These are phyloP conservation scores for Penicillium macrosclerotiorum DNA, from an alignment of 495 filamentous ascomycete species.

Conservation along the genomic window DNA sequence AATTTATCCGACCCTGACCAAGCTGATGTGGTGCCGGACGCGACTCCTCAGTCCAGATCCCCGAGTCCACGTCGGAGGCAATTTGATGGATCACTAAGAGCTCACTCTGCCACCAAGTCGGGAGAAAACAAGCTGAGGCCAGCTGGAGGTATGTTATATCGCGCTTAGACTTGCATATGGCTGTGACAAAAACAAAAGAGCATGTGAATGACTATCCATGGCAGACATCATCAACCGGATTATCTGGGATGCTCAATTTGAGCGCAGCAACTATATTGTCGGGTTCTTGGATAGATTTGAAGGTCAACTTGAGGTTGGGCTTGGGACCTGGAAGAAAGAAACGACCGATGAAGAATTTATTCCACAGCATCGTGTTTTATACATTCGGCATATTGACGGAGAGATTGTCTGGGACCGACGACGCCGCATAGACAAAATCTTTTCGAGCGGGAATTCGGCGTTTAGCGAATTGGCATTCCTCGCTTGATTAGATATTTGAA, in stretches of 20 bases:
- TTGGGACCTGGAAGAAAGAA: constrained; percentile 70
- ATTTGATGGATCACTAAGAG: neutral
- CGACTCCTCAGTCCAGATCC: neutral
- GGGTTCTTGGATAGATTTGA: constrained; percentile 75
- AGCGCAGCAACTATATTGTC: constrained; percentile 63
- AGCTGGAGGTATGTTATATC: constrained; percentile 14
- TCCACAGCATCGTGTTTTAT: constrained; percentile 74
- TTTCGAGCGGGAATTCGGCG: constrained; percentile 54
- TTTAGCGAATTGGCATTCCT: constrained; percentile 36
- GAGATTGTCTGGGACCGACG: constrained; percentile 57
- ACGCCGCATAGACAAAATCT: constrained; percentile 55
- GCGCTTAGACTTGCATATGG: neutral
- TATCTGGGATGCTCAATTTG: constrained; percentile 65
- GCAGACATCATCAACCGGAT: constrained; percentile 70
- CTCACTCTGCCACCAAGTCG: neutral
- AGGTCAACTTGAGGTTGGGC: constrained; percentile 59
- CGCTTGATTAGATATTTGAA: no score
- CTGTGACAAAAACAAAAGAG: neutral
- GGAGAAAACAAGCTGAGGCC: constrained; percentile 18
- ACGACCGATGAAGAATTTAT: constrained; percentile 83
- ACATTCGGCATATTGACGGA: constrained; percentile 58
- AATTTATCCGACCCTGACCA: no score
- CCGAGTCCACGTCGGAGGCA: neutral
- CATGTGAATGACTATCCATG: neutral
- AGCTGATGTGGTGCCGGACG: no score